These are phyloP conservation scores for Termitomyces sp. DNA, from an alignment of 1,284 basidiomycete genomes.

Conservation along the genomic window DNA sequence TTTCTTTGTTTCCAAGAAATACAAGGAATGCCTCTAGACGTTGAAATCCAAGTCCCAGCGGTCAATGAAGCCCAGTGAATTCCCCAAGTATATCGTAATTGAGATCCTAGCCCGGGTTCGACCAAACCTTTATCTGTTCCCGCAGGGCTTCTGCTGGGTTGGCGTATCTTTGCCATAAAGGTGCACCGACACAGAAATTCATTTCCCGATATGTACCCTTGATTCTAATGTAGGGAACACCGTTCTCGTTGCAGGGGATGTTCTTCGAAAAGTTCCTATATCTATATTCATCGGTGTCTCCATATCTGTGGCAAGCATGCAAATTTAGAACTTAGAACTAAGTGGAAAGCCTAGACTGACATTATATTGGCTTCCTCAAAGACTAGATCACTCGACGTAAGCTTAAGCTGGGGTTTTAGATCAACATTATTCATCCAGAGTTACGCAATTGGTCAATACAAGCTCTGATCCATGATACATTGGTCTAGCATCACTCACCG, in stretches of 20 bases:
- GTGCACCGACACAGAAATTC: neutral
- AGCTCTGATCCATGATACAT: neutral
- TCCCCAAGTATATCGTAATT: too few relatives aligned
- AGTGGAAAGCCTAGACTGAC: neutral
- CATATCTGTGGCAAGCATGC: neutral
- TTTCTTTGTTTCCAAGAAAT: too few relatives aligned
- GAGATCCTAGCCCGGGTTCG: too few relatives aligned
- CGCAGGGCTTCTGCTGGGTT: too few relatives aligned
- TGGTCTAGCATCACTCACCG: neutral
- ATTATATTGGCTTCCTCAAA: neutral
- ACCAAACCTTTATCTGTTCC: too few relatives aligned
- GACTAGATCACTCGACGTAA: neutral
- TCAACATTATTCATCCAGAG: neutral
- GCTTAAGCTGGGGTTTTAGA: neutral
- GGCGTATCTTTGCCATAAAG: neutral
- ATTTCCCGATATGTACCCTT: neutral
- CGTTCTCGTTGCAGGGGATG: neutral
- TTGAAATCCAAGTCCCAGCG: too few relatives aligned
- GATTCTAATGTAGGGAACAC: too few relatives aligned
- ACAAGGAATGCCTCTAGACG: too few relatives aligned
- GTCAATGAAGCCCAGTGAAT: too few relatives aligned
- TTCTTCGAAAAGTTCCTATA: neutral
- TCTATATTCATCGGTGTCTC: neutral
- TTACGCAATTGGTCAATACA: neutral
- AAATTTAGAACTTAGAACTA: neutral